Conservation (phyloP, 768 basidiomycete species). For the Astraeus odoratus region DNA sequence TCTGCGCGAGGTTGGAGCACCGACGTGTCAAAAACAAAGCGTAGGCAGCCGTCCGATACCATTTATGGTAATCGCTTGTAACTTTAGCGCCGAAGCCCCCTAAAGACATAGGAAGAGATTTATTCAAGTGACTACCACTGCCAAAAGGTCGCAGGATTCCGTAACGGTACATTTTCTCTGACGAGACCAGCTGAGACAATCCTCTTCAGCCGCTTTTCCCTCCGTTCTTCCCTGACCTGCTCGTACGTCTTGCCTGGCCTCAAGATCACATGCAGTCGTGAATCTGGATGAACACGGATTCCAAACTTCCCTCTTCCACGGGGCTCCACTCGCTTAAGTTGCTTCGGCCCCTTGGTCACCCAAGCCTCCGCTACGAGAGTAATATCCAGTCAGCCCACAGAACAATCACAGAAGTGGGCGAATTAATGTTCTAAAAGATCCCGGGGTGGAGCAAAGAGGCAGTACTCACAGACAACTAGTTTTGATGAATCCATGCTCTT, state of each 20-base stretch:
- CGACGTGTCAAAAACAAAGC: neutral
- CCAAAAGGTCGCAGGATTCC: conserved; percentile 69
- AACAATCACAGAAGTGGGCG: neutral
- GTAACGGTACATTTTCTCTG: conserved; percentile 73
- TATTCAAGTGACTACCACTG: conserved; percentile 46
- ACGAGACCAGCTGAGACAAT: conserved; percentile 76
- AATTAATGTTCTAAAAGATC: neutral
- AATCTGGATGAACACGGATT: conserved; percentile 66
- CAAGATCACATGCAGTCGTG: conserved; percentile 69
- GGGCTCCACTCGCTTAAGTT: conserved; percentile 63
- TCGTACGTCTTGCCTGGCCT: conserved; percentile 75
- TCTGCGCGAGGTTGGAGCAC: conserved; percentile 15
- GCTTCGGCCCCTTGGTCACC: conserved; percentile 79
- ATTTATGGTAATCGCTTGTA: conserved; percentile 7
- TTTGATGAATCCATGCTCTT: conserved; percentile 67
- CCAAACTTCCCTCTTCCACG: conserved; percentile 81
- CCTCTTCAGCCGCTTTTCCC: conserved; percentile 60
- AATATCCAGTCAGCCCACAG: conserved; percentile 4
- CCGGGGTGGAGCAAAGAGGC: neutral
- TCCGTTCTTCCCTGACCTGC: conserved; percentile 56
- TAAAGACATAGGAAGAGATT: neutral
- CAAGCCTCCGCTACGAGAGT: conserved; percentile 72
- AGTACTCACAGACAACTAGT: conserved; percentile 72
- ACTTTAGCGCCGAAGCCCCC: neutral
- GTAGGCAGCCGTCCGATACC: too few relatives aligned